Conservation (phyloP, 2,329 filamentous ascomycete species). For the Penicillium sp. region DNA sequence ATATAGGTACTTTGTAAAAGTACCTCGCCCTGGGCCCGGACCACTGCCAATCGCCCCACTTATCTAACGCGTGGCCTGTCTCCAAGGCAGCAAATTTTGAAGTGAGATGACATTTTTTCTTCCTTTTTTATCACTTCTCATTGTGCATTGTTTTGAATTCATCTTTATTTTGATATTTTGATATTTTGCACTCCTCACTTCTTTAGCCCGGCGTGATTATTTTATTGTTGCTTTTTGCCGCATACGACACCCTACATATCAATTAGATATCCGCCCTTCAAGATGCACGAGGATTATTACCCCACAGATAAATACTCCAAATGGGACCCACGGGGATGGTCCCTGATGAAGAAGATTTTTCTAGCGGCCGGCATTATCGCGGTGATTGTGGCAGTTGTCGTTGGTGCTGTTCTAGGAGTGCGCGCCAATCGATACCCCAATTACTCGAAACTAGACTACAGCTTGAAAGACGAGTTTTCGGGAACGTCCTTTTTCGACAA, state of each 20-base stretch:
- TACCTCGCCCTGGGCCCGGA: too few species aligned
- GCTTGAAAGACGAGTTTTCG: conserved; percentile 39
- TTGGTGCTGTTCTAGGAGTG: conserved; percentile 42
- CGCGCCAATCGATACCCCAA: conserved; percentile 40
- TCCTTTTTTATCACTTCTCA: not conserved
- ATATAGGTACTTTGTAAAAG: not conserved
- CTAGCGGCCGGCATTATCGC: conserved; percentile 27
- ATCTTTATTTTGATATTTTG: too few species aligned
- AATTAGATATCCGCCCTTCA: not conserved
- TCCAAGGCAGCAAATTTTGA: not conserved
- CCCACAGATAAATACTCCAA: conserved; percentile 2
- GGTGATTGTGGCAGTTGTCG: conserved; percentile 43
- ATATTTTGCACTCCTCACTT: not conserved
- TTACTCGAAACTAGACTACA: conserved; percentile 35
- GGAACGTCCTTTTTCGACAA: conserved; percentile 45
- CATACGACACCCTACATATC: not conserved
- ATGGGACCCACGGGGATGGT: conserved; percentile 13
- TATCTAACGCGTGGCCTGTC: conserved; percentile 12
- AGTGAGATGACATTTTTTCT: not conserved
- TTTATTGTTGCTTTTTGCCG: not conserved
- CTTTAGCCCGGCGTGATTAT: not conserved
- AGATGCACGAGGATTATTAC: not conserved
- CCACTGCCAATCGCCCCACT: not conserved
- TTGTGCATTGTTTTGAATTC: not conserved
- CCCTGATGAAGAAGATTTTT: conserved; percentile 8